These are phyloP conservation scores for Paulownia fortunei DNA, from an alignment of 257 asterid genomes.

Conservation along the genomic window DNA sequence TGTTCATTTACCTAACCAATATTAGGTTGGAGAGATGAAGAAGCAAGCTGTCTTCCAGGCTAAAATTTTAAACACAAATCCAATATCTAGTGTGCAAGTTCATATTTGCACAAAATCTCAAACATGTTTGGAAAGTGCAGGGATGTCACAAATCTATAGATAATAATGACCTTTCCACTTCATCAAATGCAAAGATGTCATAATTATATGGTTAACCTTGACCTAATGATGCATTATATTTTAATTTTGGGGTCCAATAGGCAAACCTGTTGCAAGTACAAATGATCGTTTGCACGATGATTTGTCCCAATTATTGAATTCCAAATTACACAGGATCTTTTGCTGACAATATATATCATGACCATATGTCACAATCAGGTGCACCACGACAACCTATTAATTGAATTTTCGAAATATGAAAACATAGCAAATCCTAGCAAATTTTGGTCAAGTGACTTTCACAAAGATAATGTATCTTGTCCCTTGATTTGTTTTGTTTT, in stretches of 20 bases:
- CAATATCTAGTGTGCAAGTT: not conserved
- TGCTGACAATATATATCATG: not conserved
- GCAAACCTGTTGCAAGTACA: slow-evolving; percentile 1
- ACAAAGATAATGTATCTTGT: not conserved
- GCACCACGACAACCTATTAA: not conserved
- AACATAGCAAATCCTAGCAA: not conserved
- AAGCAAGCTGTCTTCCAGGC: slow-evolving; percentile 27
- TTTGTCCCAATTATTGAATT: not conserved
- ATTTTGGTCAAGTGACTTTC: not conserved
- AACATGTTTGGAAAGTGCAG: slow-evolving; percentile 2
- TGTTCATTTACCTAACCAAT: slow-evolving; percentile 38
- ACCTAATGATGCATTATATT: not conserved
- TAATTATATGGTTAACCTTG: slow-evolving; percentile 9
- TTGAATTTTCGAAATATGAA: not conserved
- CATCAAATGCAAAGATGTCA: slow-evolving; percentile 15
- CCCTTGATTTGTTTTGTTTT: too few relatives aligned
- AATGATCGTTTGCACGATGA: not conserved
- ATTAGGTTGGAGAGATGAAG: slow-evolving; percentile 32
- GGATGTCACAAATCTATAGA: not conserved
- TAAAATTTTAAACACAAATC: not conserved
- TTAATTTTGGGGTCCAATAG: not conserved
- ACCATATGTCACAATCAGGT: not conserved
- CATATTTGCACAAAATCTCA: not conserved
- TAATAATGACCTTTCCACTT: slow-evolving; percentile 18
- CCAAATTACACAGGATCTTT: not conserved